Conservation (phyloP, 371 early-diverging fungal species). For the Syncephalastrum sp. region DNA sequence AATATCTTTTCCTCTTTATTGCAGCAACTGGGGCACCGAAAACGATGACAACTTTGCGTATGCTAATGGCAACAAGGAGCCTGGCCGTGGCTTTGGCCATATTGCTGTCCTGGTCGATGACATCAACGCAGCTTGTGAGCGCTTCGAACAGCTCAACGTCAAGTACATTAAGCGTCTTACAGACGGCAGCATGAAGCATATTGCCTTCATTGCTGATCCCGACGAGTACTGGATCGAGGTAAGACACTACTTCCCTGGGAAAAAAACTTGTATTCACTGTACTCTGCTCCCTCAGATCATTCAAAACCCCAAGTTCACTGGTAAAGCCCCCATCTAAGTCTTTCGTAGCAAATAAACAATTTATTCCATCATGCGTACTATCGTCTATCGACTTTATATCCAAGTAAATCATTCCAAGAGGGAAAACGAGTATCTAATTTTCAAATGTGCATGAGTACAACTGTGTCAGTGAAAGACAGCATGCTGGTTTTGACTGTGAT, state of each 20-base stretch:
- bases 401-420: too few species aligned
- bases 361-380: too few species aligned
- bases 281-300: conserved; percentile 14
- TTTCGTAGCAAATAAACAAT: background rate
- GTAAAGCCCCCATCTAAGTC: conserved; percentile 11
- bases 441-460: too few species aligned
- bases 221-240: conserved; percentile 86
- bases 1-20: conserved; percentile 3
- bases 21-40: conserved; percentile 87
- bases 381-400: too few species aligned
- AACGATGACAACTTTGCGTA: conserved; percentile 67
- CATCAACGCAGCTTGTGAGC: conserved; percentile 75
- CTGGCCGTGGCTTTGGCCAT: conserved; percentile 78
- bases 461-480: too few species aligned
- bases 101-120: conserved; percentile 81
- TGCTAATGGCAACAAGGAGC: conserved; percentile 75
- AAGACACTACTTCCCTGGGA: conserved; percentile 3
- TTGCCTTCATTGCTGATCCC: conserved; percentile 87
- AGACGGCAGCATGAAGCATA: conserved; percentile 81
- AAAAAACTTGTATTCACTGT: background rate
- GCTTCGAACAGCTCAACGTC: conserved; percentile 71
- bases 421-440: too few species aligned
- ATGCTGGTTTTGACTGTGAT: too few species aligned
- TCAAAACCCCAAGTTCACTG: conserved; percentile 20
- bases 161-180: conserved; percentile 75